Percentiles rank a stretch among this genome's conserved stretches.
Conservation (phyloP, 306 rosid species). For the Quercus mongolica region DNA sequence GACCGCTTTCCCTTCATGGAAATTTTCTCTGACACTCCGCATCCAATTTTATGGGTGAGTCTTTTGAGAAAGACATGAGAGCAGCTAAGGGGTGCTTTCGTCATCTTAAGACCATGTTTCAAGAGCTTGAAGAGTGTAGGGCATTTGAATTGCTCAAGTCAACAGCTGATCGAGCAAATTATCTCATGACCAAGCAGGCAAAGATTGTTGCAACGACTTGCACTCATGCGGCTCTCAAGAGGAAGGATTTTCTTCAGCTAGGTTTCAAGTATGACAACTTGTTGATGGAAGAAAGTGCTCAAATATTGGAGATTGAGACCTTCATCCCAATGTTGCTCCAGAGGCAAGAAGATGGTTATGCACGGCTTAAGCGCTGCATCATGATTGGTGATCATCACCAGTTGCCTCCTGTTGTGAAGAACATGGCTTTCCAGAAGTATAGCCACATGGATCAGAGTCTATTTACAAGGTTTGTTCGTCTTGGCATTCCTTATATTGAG, state of each 20-base stretch:
- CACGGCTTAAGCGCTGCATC: conserved; percentile 95
- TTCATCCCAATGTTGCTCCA: conserved; percentile 98
- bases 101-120: conserved; percentile 91
- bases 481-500: conserved; percentile 97
- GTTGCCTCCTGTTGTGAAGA: conserved; percentile 97
- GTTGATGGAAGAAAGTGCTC: conserved; percentile 99
- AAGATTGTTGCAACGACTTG: conserved; percentile 99
- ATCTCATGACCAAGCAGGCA: conserved; percentile 97
- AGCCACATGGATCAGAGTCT: conserved; percentile 98
- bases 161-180: conserved; percentile 95
- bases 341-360: conserved; percentile 98
- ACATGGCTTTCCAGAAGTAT: conserved; percentile 97
- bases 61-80: conserved; percentile 84
- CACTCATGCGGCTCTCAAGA: conserved; percentile 95
- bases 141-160: conserved; percentile 96
- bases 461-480: conserved; percentile 89
- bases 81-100: conserved; percentile 82
- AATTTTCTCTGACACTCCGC: conserved; percentile 63
- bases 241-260: conserved; percentile 90
- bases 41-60: conserved; percentile 70
- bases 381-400: conserved; percentile 98
- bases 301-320: conserved; percentile 95
- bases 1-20: conserved; percentile 97
- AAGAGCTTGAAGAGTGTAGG: conserved; percentile 98
- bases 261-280: conserved; percentile 99